Evolutionary conservation across 164 flowering plant genomes (phyloP).

Genomic region (Tetracentron sinense): DNA sequence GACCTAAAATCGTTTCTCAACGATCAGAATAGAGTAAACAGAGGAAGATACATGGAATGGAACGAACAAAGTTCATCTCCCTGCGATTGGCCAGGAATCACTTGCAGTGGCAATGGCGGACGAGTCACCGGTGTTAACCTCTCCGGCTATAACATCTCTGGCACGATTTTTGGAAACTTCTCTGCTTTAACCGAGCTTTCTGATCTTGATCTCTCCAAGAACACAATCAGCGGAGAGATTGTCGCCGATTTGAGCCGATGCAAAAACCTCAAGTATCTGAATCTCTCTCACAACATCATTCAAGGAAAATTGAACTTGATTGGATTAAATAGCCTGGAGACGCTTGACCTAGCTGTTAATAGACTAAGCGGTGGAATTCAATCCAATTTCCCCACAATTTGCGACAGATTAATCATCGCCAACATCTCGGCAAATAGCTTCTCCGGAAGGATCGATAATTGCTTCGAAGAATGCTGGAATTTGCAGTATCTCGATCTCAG

Average conservation of each 20-base stretch:
- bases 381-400: conserved; percentile 44
- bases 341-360: conserved; percentile 63
- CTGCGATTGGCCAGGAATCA: conserved; percentile 61
- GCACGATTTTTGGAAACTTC: conserved; percentile 48
- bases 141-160: conserved; percentile 33
- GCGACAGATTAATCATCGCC: conserved; percentile 37
- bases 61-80: conserved; percentile 21
- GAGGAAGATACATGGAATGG: too few species aligned
- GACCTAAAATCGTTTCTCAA: conserved; percentile 41
- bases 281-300: conserved; percentile 67
- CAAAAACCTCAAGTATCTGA: conserved; percentile 44
- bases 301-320: too few species aligned
- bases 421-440: conserved; percentile 61
- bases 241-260: conserved; percentile 53
- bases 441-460: conserved; percentile 41
- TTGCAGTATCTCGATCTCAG: too few species aligned
- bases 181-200: conserved; percentile 58
- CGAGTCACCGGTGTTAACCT: too few species aligned
- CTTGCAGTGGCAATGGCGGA: conserved; percentile 31
- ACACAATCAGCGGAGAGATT: conserved; percentile 49
- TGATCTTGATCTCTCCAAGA: conserved; percentile 61
- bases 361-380: conserved; percentile 44
- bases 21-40: conserved; percentile 29
- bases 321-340: conserved; percentile 45
- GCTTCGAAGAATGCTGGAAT: too few species aligned